Conservation (phyloP, 805 yeast species). For the Starmerella sirachaensis region DNA sequence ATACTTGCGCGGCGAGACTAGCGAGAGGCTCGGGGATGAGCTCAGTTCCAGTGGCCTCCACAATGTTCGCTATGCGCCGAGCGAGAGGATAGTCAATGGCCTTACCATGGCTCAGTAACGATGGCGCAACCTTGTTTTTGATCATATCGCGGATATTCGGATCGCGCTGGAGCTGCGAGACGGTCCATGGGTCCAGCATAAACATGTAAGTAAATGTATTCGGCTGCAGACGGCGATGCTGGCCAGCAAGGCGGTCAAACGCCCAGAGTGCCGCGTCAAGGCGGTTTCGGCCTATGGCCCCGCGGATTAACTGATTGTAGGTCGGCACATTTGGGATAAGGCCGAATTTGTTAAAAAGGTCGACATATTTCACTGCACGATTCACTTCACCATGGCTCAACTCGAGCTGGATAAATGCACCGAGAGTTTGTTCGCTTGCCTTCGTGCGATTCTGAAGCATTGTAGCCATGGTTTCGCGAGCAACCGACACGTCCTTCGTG, state of each 20-base stretch:
- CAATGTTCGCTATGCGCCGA: conserved; percentile 4
- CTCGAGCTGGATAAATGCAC: conserved; percentile 27
- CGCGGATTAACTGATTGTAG: conserved; percentile 27
- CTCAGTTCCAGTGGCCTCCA: conserved; percentile 6
- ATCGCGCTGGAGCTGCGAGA: conserved; percentile 1
- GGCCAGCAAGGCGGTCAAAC: conserved; percentile 15
- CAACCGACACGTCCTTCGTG: conserved; percentile 39
- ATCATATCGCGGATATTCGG: conserved; percentile 8
- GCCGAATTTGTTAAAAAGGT: conserved; percentile 21
- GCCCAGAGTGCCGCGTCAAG: conserved; percentile 19
- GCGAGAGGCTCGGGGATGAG: conserved; percentile 8
- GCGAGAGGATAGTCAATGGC: conserved; percentile 19
- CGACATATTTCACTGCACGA: conserved; percentile 17
- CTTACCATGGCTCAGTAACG: conserved; percentile 5
- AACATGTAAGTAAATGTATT: conserved; percentile 25
- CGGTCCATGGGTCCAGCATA: conserved; percentile 16
- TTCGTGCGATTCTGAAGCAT: conserved; percentile 18
- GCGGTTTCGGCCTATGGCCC: conserved; percentile 17
- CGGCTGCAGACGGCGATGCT: conserved; percentile 18
- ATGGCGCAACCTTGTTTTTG: conserved; percentile 2
- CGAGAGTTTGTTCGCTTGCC: conserved; percentile 24
- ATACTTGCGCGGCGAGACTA: background rate
- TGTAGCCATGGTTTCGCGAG: conserved; percentile 34
- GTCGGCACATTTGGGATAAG: conserved; percentile 23
- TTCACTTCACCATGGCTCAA: conserved; percentile 21